These are phyloP conservation scores for Fennellomyces sp. DNA, from an alignment of 371 early-diverging fungal genomes.

Conservation along the genomic window DNA sequence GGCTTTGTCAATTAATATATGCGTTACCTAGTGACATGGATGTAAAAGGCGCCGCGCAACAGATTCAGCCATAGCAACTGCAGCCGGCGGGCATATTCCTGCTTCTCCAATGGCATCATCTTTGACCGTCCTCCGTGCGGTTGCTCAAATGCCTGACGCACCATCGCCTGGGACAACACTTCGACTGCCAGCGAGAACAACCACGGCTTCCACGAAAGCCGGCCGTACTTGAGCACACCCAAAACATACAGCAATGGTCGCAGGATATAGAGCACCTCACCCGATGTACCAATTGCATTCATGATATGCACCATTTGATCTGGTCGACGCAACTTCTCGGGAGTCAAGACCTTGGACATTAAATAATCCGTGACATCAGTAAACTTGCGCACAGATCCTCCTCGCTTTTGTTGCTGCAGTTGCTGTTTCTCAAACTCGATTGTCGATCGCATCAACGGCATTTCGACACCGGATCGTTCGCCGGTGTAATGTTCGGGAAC, in stretches of 20 bases:
- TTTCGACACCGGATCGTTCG: conserved; percentile 38
- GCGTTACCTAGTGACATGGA: conserved; percentile 74
- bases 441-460: conserved; percentile 31
- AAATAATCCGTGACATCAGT: conserved; percentile 67
- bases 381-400: conserved; percentile 18
- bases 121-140: conserved; percentile 35
- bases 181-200: conserved; percentile 79
- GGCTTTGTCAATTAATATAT: neutral
- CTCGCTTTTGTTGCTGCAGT: neutral
- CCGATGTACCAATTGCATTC: conserved; percentile 58
- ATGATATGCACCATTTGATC: conserved; percentile 70
- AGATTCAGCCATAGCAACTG: conserved; percentile 79
- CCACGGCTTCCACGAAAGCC: conserved; percentile 87
- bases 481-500: conserved; percentile 39
- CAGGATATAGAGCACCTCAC: conserved; percentile 82
- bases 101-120: conserved; percentile 72
- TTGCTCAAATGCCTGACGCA: conserved; percentile 32
- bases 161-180: conserved; percentile 48
- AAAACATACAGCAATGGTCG: conserved; percentile 87
- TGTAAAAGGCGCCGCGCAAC: conserved; percentile 86
- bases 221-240: conserved; percentile 75
- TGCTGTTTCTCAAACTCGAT: conserved; percentile 25
- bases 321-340: conserved; percentile 66
- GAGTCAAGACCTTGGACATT: conserved; percentile 63
- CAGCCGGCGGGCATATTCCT: conserved; percentile 74